A percentile compares a stretch with the other conserved stretches of the same genome.
These are phyloP conservation scores for Bipolaris cookei DNA, from an alignment of 2,329 filamentous ascomycete species.

Conservation along the genomic window DNA sequence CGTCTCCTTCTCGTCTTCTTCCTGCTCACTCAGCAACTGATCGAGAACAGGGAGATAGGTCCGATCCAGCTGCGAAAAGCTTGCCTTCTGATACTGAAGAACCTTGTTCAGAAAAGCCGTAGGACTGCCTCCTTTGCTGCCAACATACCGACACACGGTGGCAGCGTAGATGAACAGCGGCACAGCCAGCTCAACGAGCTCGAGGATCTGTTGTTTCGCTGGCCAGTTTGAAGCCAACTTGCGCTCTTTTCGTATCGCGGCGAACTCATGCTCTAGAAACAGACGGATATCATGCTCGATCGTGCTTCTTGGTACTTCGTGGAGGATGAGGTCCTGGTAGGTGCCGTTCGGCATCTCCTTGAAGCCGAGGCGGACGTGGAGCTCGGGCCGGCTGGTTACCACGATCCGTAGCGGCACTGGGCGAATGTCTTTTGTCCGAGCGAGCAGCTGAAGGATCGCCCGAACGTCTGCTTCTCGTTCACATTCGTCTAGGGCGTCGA, in stretches of 20 bases:
- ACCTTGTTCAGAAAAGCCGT: slow-evolving; percentile 8
- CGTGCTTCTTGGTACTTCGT: slow-evolving; percentile 26
- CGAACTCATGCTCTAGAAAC: slow-evolving; percentile 28
- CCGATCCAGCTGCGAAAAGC: slow-evolving; percentile 25
- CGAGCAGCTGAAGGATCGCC: slow-evolving; percentile 30
- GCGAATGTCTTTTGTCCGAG: slow-evolving; percentile 14
- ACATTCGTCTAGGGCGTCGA: slow-evolving; percentile 46
- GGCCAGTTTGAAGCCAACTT: slow-evolving; percentile 32
- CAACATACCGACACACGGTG: slow-evolving; percentile 35
- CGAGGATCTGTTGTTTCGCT: slow-evolving; percentile 24
- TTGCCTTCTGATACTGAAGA: slow-evolving; percentile 22
- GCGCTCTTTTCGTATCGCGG: slow-evolving; percentile 21
- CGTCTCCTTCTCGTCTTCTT: slow-evolving; percentile 31
- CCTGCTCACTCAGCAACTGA: slow-evolving; percentile 38
- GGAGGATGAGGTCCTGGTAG: slow-evolving; percentile 28
- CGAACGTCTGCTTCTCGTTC: slow-evolving; percentile 24
- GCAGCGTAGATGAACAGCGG: slow-evolving; percentile 47
- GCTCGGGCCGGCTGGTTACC: slow-evolving; percentile 30
- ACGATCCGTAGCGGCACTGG: slow-evolving; percentile 23
- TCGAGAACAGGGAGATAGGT: slow-evolving; percentile 31
- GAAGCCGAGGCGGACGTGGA: slow-evolving; percentile 30
- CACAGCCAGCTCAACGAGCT: slow-evolving; percentile 35
- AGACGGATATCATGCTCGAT: slow-evolving; percentile 32
- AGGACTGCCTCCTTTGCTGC: slow-evolving; percentile 15
- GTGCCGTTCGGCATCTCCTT: slow-evolving; percentile 26